Conservation (phyloP, 2,329 filamentous ascomycete species). For the Penicillium glabrum region DNA sequence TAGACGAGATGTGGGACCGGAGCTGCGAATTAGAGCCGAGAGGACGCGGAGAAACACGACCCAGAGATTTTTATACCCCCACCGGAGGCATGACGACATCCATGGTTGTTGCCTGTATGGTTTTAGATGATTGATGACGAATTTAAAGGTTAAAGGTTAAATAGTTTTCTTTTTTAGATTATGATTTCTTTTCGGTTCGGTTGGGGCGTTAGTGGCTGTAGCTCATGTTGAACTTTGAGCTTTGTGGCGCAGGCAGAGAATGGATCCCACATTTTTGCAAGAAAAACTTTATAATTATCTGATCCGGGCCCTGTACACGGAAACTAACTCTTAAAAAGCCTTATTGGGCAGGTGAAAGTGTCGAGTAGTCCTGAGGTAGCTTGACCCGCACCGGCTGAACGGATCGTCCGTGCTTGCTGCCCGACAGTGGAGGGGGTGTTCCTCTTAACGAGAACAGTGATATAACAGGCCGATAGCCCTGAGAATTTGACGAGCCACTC, state of each 20-base stretch:
- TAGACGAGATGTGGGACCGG: constrained; percentile 97
- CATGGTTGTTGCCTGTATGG: constrained; percentile 16
- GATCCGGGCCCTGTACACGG: neutral
- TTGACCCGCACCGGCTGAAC: neutral
- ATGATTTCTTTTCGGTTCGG: neutral
- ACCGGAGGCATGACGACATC: constrained; percentile 14
- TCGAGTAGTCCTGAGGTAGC: neutral
- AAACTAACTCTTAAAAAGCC: neutral
- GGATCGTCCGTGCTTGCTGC: neutral
- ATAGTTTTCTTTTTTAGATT: neutral
- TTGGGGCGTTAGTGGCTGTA: neutral
- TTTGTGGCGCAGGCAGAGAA: neutral
- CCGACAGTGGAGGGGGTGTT: neutral
- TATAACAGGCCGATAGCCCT: neutral
- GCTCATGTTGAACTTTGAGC: neutral
- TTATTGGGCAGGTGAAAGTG: neutral
- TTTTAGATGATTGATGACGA: constrained; percentile 10
- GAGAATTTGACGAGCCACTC: neutral
- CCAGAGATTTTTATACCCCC: constrained; percentile 9
- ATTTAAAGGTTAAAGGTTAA: neutral
- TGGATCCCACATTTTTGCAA: neutral
- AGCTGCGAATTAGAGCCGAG: constrained; percentile 85
- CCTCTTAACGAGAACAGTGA: neutral
- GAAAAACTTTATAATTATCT: neutral
- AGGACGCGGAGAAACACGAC: constrained; percentile 71